Conservation (phyloP, 257 asterid genomes). For the Datura wrightii region DNA sequence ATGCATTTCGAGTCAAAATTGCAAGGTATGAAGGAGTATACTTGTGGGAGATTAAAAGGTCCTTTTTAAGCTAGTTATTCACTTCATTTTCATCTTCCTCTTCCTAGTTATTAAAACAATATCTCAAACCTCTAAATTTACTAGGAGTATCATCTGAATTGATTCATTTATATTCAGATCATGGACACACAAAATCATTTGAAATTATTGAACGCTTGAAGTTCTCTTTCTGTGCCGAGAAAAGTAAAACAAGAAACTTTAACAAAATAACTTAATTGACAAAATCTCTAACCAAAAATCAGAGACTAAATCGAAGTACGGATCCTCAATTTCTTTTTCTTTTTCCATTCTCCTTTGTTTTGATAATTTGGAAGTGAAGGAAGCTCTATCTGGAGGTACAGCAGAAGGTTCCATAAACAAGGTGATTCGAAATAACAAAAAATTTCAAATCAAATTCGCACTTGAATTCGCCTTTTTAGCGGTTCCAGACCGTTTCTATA, state of each 20-base stretch:
- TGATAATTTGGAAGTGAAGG: background rate
- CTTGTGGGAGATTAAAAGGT: background rate
- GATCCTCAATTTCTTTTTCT: constrained; percentile 4
- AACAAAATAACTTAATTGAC: background rate
- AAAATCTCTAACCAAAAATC: background rate
- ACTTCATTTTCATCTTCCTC: background rate
- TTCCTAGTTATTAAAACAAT: constrained; percentile 10
- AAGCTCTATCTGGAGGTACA: background rate
- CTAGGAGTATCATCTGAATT: background rate
- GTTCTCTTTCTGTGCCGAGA: background rate
- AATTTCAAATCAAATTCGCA: background rate
- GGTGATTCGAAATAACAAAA: background rate
- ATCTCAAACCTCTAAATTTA: background rate
- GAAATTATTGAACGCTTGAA: background rate
- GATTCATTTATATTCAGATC: background rate
- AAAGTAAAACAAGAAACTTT: background rate
- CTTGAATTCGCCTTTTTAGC: background rate
- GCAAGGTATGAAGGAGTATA: background rate
- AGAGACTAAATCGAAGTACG: background rate
- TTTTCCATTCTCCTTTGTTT: background rate
- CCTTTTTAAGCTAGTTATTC: background rate
- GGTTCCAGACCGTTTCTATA: background rate
- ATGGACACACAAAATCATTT: constrained; percentile 4
- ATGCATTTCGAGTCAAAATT: background rate
- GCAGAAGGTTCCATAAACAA: background rate